These are phyloP conservation scores for Pichia rugopelliculosa DNA, from an alignment of 805 yeast genomes.

Conservation along the genomic window DNA sequence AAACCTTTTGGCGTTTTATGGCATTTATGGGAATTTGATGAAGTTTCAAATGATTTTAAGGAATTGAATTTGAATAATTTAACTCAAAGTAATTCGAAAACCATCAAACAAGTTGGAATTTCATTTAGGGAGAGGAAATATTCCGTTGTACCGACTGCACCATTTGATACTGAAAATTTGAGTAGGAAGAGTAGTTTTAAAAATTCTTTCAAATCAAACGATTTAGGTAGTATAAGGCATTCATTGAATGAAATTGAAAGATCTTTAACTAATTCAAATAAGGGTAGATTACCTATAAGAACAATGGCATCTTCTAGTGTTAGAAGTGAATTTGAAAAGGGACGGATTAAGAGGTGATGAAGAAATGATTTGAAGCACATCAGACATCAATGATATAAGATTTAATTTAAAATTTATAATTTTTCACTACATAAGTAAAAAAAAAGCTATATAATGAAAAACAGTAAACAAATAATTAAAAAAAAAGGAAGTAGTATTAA, in stretches of 20 bases:
- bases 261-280: not conserved
- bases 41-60: slow-evolving; percentile 65
- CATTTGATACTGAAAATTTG: slow-evolving; percentile 20
- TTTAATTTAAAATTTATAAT: not conserved
- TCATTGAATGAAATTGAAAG: not conserved
- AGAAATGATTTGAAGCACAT: too few species aligned
- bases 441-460: not conserved
- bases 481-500: too few species aligned
- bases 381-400: too few species aligned
- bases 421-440: not conserved
- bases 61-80: slow-evolving; percentile 40
- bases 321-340: not conserved
- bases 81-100: slow-evolving; percentile 42
- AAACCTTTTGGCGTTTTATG: slow-evolving; percentile 96
- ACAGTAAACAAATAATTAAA: not conserved
- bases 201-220: not conserved
- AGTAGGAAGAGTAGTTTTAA: slow-evolving; percentile 6
- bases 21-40: slow-evolving; percentile 83
- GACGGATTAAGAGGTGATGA: not conserved
- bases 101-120: slow-evolving; percentile 65
- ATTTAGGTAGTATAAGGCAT: not conserved
- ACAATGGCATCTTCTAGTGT: not conserved
- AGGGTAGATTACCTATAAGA: not conserved
- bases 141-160: slow-evolving; percentile 73
- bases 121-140: slow-evolving; percentile 61